These are phyloP conservation scores for Plectosphaerella cucumerina DNA, from an alignment of 2,329 filamentous ascomycete species.

Conservation along the genomic window DNA sequence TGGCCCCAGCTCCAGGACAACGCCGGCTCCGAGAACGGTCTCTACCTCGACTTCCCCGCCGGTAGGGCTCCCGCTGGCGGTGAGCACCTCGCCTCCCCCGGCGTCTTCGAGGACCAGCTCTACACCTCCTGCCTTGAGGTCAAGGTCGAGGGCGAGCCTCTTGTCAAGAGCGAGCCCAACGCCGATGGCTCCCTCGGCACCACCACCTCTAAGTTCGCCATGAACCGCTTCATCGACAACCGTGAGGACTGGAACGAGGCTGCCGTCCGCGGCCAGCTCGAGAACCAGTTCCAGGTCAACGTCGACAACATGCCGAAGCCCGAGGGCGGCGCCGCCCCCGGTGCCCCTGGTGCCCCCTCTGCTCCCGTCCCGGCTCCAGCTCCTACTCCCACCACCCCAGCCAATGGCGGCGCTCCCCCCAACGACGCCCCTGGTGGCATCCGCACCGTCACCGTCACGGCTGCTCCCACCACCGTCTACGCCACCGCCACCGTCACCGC, in stretches of 20 bases:
- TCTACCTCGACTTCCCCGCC: constrained; percentile 35
- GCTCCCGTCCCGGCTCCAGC: constrained; percentile 5
- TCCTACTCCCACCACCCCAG: constrained; percentile 8
- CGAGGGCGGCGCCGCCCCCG: constrained; percentile 10
- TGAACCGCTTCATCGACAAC: constrained; percentile 24
- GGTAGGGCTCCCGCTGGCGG: constrained; percentile 16
- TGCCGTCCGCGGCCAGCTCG: constrained; percentile 42
- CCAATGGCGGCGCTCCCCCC: no score
- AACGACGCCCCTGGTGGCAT: constrained; percentile 10
- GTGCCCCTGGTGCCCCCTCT: constrained; percentile 14
- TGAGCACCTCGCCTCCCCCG: constrained; percentile 9
- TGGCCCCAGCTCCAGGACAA: constrained; percentile 63
- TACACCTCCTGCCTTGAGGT: constrained; percentile 21
- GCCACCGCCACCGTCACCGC: constrained; percentile 33
- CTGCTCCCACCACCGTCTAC: constrained; percentile 30
- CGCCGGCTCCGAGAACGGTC: constrained; percentile 31
- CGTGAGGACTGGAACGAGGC: constrained; percentile 35
- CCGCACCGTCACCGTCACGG: constrained; percentile 34
- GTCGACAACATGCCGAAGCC: constrained; percentile 22
- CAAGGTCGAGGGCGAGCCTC: constrained; percentile 11
- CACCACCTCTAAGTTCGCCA: constrained; percentile 9
- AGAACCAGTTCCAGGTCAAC: constrained; percentile 38
- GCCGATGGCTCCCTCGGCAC: constrained; percentile 2
- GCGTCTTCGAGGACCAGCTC: constrained; percentile 28
- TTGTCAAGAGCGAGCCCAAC: neutral